Percentiles rank a stretch among this genome's conserved stretches.
Evolutionary conservation across 83 land plant species (phyloP).

Genomic region (Diphasiastrum complanatum): DNA sequence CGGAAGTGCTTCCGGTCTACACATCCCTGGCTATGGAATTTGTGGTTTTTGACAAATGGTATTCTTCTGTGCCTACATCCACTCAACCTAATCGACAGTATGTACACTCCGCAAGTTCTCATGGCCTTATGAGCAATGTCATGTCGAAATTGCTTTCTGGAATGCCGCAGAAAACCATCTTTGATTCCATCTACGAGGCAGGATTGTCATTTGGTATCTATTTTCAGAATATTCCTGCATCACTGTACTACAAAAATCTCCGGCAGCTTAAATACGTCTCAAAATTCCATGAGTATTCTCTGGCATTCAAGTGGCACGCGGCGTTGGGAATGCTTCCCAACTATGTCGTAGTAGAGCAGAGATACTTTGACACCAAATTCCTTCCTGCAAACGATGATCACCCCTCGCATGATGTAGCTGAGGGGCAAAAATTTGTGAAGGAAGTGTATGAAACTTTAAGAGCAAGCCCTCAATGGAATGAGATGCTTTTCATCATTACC

Average conservation of each 20-base stretch:
- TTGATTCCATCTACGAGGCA: constrained; percentile 77
- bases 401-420: constrained; percentile 75
- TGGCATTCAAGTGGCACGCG: constrained; percentile 66
- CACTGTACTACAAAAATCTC: constrained; percentile 63
- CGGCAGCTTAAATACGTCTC: constrained; percentile 56
- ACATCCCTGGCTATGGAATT: constrained; percentile 52
- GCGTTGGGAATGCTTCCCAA: constrained; percentile 70
- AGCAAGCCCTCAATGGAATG: constrained; percentile 81
- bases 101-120: constrained; percentile 83
- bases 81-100: constrained; percentile 90
- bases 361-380: constrained; percentile 61
- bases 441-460: constrained; percentile 73
- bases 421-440: constrained; percentile 75
- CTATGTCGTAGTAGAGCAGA: constrained; percentile 84
- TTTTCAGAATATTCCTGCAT: constrained; percentile 92
- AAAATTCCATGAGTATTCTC: constrained; percentile 53
- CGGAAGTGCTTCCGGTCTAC: constrained; percentile 62
- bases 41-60: constrained; percentile 86
- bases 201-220: constrained; percentile 81
- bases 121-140: constrained; percentile 71
- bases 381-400: constrained; percentile 80
- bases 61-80: constrained; percentile 75
- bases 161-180: constrained; percentile 85
- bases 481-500: constrained; percentile 60
- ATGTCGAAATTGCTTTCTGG: constrained; percentile 47